Evolutionary conservation across 257 asterid species (phyloP).

Genomic region (Solanum chmielewskii): DNA sequence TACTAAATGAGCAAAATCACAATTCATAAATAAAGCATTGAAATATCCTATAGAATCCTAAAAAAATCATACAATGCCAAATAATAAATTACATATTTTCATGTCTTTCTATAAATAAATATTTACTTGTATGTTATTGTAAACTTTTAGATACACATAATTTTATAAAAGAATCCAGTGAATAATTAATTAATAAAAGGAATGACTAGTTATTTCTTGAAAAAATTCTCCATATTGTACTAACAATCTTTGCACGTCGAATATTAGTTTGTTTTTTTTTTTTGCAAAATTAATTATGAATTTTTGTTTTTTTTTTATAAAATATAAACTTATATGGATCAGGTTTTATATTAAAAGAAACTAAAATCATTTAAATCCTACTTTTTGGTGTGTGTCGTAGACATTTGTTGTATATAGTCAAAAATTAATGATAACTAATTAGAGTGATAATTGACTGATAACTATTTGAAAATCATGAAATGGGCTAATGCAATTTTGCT

Average conservation of each 20-base stretch:
- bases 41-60: background rate
- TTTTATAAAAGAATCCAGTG: background rate
- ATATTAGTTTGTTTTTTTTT: rapidly evolving
- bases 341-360: no score
- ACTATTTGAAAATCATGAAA: background rate
- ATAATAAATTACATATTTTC: no score
- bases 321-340: no score
- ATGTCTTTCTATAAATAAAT: no score
- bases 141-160: background rate
- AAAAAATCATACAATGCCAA: background rate
- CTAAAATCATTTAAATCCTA: background rate
- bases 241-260: background rate
- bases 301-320: no score
- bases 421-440: background rate
- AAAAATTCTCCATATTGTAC: background rate
- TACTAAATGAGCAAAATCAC: background rate
- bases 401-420: background rate
- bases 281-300: background rate
- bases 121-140: no score
- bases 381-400: background rate
- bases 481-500: background rate
- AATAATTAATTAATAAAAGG: background rate
- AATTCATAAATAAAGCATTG: background rate
- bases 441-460: background rate
- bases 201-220: background rate